Base-by-base conservation (phyloP, 371 early-diverging fungal genomes). In the Saksenaea vasiformis region DNA sequence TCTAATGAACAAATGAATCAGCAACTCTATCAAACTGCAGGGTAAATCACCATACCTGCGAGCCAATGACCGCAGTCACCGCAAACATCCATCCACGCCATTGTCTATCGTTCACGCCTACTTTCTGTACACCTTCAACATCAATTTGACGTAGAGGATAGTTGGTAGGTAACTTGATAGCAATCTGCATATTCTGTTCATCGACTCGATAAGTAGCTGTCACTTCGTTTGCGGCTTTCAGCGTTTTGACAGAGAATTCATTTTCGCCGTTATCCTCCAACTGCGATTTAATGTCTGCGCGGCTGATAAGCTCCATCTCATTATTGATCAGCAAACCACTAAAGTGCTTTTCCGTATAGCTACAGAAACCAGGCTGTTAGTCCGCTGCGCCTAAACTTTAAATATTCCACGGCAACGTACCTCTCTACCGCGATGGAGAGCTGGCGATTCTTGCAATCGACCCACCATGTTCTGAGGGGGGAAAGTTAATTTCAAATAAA, bases 61-160 rank as follows among this genome's bases (percentile, higher is more conserved):
- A 82, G 11, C 89, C 85, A 73, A 98, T 88, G 5, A 92, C 87
- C 1, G 93, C 85, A 36, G 88, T 82, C 8, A 91, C 85, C 0
- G 89, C 85, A 56, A 97, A 81, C 67, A 95, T 77, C 97, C 97
- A 97, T 22, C 89, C 87, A 56, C 96, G 80, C 98, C 97, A 97
- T 55, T 89, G 81, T 13, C 86, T 79, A 57, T 98, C 97, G 54
- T 77, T 80, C 13, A 98, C 91, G 0, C 94, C 97, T 9, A 91
- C 91, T n/a, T 88, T 85, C 22, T 85, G 83, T 34, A 88, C 85
- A 3, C 92, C 89, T 35, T 92, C 93, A 11, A 96, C 89, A 28
- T 89, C 88, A 10, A 95, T 90, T 56, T 89, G 92, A 0, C 86
- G 74, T 57, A 98, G 73, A 0, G 98, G 98, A 72, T 90, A 97